phyloP scores from a whole-genome alignment of 345 rosid species.

The Passiflora organensis region DNA sequence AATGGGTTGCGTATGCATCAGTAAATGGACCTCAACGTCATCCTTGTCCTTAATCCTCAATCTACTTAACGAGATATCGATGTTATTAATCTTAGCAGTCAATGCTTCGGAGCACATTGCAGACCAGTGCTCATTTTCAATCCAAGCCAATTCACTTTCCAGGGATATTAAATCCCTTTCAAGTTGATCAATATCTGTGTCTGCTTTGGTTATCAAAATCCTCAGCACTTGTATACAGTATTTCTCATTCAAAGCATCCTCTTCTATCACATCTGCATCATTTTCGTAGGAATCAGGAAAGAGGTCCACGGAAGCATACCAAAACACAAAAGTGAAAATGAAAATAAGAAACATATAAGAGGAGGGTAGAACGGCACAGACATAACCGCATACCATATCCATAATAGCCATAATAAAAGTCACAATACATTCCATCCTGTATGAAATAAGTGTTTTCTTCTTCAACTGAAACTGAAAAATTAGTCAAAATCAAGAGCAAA shows the following conservation, averaged over 20 bases:
- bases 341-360: not conserved
- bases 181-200: conserved; percentile 47
- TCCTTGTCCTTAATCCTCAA: conserved; percentile 33
- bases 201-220: conserved; percentile 45
- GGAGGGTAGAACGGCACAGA: not conserved
- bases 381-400: conserved; percentile 37
- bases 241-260: conserved; percentile 48
- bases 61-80: conserved; percentile 28
- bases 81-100: conserved; percentile 34
- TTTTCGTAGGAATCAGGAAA: not conserved
- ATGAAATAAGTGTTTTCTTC: conserved; percentile 19
- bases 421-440: conserved; percentile 32
- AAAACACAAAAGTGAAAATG: conserved; percentile 1
- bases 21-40: conserved; percentile 26
- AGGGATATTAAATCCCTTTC: conserved; percentile 37
- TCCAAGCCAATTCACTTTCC: conserved; percentile 47
- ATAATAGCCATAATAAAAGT: conserved; percentile 39
- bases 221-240: conserved; percentile 47
- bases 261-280: conserved; percentile 54
- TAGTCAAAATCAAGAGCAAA: conserved; percentile 10
- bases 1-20: conserved; percentile 36
- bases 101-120: conserved; percentile 41
- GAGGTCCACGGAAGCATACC: conserved; percentile 4
- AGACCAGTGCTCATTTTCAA: conserved; percentile 45
- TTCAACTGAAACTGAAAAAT: conserved; percentile 21